Base-by-base conservation (phyloP, 2,329 filamentous ascomycete species). In the Lasiodiplodia sp. region DNA sequence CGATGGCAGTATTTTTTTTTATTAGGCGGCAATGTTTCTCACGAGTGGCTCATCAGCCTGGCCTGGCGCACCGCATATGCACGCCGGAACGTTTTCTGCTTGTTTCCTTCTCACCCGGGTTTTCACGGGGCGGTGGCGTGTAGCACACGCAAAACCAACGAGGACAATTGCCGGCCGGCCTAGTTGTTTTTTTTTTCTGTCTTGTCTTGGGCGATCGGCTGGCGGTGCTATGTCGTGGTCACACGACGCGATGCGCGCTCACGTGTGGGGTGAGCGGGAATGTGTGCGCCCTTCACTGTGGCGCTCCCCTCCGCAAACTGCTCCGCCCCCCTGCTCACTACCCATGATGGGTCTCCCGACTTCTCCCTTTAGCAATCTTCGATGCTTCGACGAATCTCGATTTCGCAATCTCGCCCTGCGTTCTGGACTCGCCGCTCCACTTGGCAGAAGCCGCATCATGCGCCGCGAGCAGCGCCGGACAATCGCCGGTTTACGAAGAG, bases 121-220 rank as follows among this genome's bases (percentile, higher is more conserved):
- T 49, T 63, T 63, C 40, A 28, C 58, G 40, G 40, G 56, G 10
- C 37, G 14, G 57, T 62, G 57, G 38, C 57, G 58, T 31, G 57
- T 63, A 14, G 58, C 58, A 62, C 56, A 58, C 57, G 23, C 25
- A 10, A 44, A 37, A 38, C 6, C 44, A 28, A 60, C 25, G 28
- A n/a, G 38, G 47, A 40, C 12, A 53, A 23, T 7, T 40, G 38
- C 11, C 25, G 12, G 12, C 28, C 28, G 14, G 28, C 8, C 52
- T 18, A 28, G 14, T 52, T 8, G 14, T 52, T 8, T n/a, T 52
- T 25, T 34, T 34, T 34, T 34, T 34, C 8, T 34, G 31, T 28
- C 28, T 28, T 28, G 53, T n/a, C 5, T 57, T 18, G 53, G 52
- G 52, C 28, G 34, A 25, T 21, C 56, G 34, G 57, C 23, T 47